Evolutionary conservation across 306 rosid species (phyloP).

Genomic region (Purshia tridentata): DNA sequence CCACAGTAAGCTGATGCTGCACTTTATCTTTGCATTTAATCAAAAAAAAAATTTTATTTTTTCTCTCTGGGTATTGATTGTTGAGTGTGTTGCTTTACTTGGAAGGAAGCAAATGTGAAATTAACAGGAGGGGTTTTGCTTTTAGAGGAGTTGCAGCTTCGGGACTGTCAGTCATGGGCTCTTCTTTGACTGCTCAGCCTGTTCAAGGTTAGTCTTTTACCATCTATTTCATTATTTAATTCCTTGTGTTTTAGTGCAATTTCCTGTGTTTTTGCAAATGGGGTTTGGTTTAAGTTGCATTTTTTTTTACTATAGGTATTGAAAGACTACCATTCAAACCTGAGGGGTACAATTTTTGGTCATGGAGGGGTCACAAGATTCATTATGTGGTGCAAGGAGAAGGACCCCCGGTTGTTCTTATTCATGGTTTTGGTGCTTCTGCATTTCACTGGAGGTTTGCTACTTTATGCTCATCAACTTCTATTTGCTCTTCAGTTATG

Average conservation of each 20-base stretch:
- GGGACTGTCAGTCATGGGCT: slow-evolving; percentile 62
- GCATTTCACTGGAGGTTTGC: slow-evolving; percentile 86
- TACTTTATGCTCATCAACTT: slow-evolving; percentile 3
- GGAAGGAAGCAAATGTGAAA: slow-evolving; percentile 77
- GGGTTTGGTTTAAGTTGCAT: slow-evolving; percentile 13
- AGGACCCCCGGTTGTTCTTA: slow-evolving; percentile 84
- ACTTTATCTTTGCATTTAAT: neutral
- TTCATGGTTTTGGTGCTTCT: slow-evolving; percentile 97
- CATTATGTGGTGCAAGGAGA: slow-evolving; percentile 95
- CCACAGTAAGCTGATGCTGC: slow-evolving; percentile 33
- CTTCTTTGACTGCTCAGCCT: slow-evolving; percentile 49
- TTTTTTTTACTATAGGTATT: slow-evolving; percentile 40
- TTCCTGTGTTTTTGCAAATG: too few species aligned
- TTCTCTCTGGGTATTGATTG: slow-evolving; percentile 10
- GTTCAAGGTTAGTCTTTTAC: slow-evolving; percentile 50
- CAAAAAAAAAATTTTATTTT: slow-evolving; percentile 2
- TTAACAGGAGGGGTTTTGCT: slow-evolving; percentile 61
- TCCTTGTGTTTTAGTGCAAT: neutral
- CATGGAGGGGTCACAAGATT: slow-evolving; percentile 84
- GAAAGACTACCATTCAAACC: slow-evolving; percentile 63
- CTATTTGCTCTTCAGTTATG: neutral
- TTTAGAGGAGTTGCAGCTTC: slow-evolving; percentile 72
- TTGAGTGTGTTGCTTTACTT: slow-evolving; percentile 12
- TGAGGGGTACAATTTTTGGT: slow-evolving; percentile 89
- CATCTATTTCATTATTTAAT: neutral